These are phyloP conservation scores for Aspergillus hiratsukae DNA, from an alignment of 2,329 filamentous ascomycete species.

Conservation along the genomic window DNA sequence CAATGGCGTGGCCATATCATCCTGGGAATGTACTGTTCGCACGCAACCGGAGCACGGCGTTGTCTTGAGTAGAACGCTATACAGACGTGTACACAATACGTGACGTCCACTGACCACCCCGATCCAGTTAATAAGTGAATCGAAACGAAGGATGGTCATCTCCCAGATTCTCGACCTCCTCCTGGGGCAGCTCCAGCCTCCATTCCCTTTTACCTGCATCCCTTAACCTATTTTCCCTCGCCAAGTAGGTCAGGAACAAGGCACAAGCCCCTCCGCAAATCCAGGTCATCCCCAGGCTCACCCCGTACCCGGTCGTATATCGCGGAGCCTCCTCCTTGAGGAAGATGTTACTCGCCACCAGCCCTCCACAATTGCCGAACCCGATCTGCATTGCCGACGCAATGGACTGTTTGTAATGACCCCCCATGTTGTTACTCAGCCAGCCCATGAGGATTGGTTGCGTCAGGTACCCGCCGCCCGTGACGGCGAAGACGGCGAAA, in stretches of 20 bases:
- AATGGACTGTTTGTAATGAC: slow-evolving; percentile 55
- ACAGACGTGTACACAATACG: neutral
- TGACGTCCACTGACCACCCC: neutral
- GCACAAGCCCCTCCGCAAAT: slow-evolving; percentile 28
- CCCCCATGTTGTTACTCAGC: slow-evolving; percentile 55
- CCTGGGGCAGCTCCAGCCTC: slow-evolving; percentile 28
- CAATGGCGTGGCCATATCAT: slow-evolving; percentile 22
- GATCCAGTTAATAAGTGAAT: slow-evolving; percentile 26
- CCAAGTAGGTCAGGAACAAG: slow-evolving; percentile 28
- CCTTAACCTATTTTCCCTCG: slow-evolving; percentile 35
- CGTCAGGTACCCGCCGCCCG: slow-evolving; percentile 51
- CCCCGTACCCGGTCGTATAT: slow-evolving; percentile 25
- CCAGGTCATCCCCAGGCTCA: slow-evolving; percentile 31
- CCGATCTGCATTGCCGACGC: slow-evolving; percentile 50
- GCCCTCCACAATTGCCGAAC: slow-evolving; percentile 31
- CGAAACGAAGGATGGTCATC: slow-evolving; percentile 38
- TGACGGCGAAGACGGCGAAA: slow-evolving; percentile 53
- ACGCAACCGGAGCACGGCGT: neutral
- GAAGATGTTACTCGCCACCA: slow-evolving; percentile 34
- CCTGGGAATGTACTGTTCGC: slow-evolving; percentile 16
- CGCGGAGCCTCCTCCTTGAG: slow-evolving; percentile 24
- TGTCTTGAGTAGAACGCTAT: neutral
- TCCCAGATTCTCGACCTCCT: slow-evolving; percentile 36
- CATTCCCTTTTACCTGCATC: slow-evolving; percentile 33
- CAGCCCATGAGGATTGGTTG: slow-evolving; percentile 54